A percentile compares a stretch with the other conserved stretches of the same genome.
Conservation (phyloP, 192 early-diverging fungal species). For the Haplosporangium gracile region DNA sequence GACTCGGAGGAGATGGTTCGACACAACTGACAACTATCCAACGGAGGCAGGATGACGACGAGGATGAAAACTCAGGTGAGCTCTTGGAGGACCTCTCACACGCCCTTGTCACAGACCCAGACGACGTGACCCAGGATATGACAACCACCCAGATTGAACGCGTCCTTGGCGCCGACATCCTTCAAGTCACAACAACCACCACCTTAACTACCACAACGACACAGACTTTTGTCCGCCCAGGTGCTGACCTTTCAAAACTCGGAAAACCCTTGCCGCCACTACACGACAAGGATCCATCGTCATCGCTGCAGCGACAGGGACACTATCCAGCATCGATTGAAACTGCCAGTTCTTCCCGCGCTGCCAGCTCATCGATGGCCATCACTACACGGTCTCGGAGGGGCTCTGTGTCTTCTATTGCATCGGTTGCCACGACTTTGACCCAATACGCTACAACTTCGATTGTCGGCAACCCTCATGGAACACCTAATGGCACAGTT, state of each 20-base stretch:
- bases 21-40: conserved; percentile 13
- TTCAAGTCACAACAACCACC: conserved; percentile 50
- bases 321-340: conserved; percentile 34
- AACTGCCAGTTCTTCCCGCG: conserved; percentile 27
- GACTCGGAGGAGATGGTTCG: conserved; percentile 54
- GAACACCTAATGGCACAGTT: conserved; percentile 22
- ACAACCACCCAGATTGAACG: conserved; percentile 50
- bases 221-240: conserved; percentile 47
- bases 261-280: conserved; percentile 42
- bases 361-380: conserved; percentile 33
- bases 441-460: conserved; percentile 51
- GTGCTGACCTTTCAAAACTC: conserved; percentile 47
- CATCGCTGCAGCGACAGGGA: conserved; percentile 12
- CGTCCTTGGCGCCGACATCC: conserved; percentile 48
- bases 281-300: conserved; percentile 19
- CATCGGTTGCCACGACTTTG: conserved; percentile 42
- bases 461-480: conserved; percentile 30
- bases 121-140: conserved; percentile 54
- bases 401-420: conserved; percentile 53
- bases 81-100: conserved; percentile 45
- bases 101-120: conserved; percentile 44
- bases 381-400: conserved; percentile 44
- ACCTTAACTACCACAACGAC: conserved; percentile 48
- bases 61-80: conserved; percentile 47
- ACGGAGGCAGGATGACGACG: conserved; percentile 48